Evolutionary conservation across 371 early-diverging fungal species (phyloP).

Genomic region (Gilbertella persicaria): DNA sequence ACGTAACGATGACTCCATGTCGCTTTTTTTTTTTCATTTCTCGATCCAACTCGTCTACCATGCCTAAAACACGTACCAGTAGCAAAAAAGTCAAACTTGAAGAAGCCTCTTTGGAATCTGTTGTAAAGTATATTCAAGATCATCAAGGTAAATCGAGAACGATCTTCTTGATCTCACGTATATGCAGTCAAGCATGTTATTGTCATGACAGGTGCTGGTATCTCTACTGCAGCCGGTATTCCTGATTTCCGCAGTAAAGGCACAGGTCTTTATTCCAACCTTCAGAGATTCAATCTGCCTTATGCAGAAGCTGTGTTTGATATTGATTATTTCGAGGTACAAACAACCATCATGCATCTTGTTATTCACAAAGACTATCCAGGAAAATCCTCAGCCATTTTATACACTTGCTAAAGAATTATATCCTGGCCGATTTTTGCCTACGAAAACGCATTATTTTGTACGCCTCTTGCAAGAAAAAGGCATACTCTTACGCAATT

Average conservation of each 20-base stretch:
- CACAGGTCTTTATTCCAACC: constrained; percentile 92
- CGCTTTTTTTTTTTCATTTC: no score
- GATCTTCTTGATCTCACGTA: not conserved
- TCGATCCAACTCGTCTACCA: no score
- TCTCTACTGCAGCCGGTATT: constrained; percentile 91
- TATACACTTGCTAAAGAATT: constrained; percentile 90
- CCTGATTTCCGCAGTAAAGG: constrained; percentile 92
- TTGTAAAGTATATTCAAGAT: constrained; percentile 32
- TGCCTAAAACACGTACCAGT: not conserved
- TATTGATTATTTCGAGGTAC: constrained; percentile 81
- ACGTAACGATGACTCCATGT: no score
- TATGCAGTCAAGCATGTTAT: constrained; percentile 72
- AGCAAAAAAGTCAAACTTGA: constrained; percentile 20
- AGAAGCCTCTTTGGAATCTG: constrained; percentile 23
- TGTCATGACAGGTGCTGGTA: constrained; percentile 95
- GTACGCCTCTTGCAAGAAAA: constrained; percentile 76
- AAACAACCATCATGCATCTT: not conserved
- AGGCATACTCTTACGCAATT: constrained; percentile 75
- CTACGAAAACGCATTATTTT: constrained; percentile 89
- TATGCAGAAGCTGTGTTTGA: constrained; percentile 95
- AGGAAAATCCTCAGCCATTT: constrained; percentile 86
- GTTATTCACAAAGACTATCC: not conserved
- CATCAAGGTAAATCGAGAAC: constrained; percentile 22
- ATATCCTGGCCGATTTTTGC: constrained; percentile 81
- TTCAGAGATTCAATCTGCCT: constrained; percentile 83